Base-by-base conservation (phyloP, 768 basidiomycete genomes). In the Omphalotus guepiniiformis region DNA sequence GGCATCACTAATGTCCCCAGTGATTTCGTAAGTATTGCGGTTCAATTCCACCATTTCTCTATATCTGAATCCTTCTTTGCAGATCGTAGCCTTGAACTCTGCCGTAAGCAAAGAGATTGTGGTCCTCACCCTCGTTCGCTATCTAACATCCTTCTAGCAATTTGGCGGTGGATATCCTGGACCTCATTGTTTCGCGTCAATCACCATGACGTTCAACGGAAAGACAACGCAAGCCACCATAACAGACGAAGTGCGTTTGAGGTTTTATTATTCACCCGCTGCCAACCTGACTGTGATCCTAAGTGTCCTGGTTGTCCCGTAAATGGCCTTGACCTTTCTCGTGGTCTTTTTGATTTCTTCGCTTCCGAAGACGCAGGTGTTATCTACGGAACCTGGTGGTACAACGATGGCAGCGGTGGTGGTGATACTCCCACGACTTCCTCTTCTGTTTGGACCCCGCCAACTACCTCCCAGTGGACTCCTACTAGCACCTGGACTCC, bases 251-350 rank as follows among this genome's bases (percentile, higher is more conserved):
- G 85, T 83, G 26, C 47, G 72, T 66, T 15, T 45, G 46, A 21
- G 36, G 11, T 46, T 19, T 19, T 1, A 9, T 3, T 26, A n/a
- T n/a, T n/a, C n/a, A 2, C 32, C 8, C 28, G 3, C 13, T 36
- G 5, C 15, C 15, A 16, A 46, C 41, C 51, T 48, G 22, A 25
- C 23, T 18, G 35, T 48, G 34, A n/a, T 36, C 12, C 47, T n/a
- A 62, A 84, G 76, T 88, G 85, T 61, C 78, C 79, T 32, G 75
- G 76, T 15, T 86, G 83, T 54, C 73, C 73, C 2, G 75, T 65
- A 36, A 76, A 74, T 9, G 82, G 73, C n/a, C 74, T 87, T 36
- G 84, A 87, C 61, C 58, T 85, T 27, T 72, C 75, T n/a, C 63
- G 64, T 16, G 74, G 78, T 27, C 69, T 85, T 16, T 85, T 87